These are phyloP conservation scores for Boletus eberwhitei DNA, from an alignment of 768 basidiomycete genomes.

Conservation along the genomic window DNA sequence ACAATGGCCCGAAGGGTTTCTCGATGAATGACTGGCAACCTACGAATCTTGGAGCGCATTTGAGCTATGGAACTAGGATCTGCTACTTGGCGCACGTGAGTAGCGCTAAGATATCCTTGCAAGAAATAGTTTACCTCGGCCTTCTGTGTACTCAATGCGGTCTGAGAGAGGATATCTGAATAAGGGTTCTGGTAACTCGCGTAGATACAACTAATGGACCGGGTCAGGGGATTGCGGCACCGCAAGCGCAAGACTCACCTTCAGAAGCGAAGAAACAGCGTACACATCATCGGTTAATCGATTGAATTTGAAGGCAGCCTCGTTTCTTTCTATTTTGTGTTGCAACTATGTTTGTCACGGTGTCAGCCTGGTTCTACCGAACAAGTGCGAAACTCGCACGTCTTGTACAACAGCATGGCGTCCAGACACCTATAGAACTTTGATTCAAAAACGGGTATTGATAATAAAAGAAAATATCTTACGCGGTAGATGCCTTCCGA, in stretches of 20 bases:
- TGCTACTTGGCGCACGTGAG: slow-evolving; percentile 45
- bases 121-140: slow-evolving; percentile 49
- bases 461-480: slow-evolving; percentile 19
- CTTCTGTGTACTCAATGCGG: slow-evolving; percentile 76
- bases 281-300: slow-evolving; percentile 73
- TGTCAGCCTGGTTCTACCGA: neutral
- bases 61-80: slow-evolving; percentile 66
- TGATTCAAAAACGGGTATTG: slow-evolving; percentile 1
- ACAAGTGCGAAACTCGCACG: slow-evolving; percentile 39
- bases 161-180: slow-evolving; percentile 81
- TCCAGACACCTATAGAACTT: slow-evolving; percentile 62
- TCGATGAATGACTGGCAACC: slow-evolving; percentile 81
- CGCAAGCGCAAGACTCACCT: slow-evolving; percentile 43
- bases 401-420: slow-evolving; percentile 82
- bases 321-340: slow-evolving; percentile 84
- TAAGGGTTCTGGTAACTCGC: slow-evolving; percentile 86
- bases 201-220: slow-evolving; percentile 60
- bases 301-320: slow-evolving; percentile 70
- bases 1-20: slow-evolving; percentile 76
- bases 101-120: neutral
- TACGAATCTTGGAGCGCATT: slow-evolving; percentile 83
- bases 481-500: slow-evolving; percentile 81
- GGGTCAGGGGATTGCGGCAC: neutral
- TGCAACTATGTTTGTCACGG: slow-evolving; percentile 51
- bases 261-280: slow-evolving; percentile 79